These are phyloP conservation scores for Sporothrix phasma DNA, from an alignment of 2,329 filamentous ascomycete genomes.

Conservation along the genomic window DNA sequence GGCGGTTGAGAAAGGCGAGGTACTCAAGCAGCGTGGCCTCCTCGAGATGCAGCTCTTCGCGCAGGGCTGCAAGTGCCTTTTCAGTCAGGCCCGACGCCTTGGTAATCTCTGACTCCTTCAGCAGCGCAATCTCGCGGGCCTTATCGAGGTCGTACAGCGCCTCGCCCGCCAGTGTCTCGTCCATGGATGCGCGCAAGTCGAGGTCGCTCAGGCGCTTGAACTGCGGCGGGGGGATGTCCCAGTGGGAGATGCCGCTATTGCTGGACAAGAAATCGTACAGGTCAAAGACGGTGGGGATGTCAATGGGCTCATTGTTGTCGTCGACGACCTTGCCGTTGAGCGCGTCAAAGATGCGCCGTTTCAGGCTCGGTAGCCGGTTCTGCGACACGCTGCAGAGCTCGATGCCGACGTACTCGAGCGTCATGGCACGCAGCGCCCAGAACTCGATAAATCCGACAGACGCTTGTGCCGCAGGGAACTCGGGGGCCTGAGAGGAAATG, in stretches of 20 bases:
- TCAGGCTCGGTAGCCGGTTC: slow-evolving; percentile 59
- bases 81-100: slow-evolving; percentile 19
- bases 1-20: slow-evolving; percentile 53
- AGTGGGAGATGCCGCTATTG: slow-evolving; percentile 40
- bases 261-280: slow-evolving; percentile 76
- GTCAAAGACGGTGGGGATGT: slow-evolving; percentile 72
- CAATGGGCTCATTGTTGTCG: slow-evolving; percentile 56
- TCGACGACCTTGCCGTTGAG: slow-evolving; percentile 67
- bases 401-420: slow-evolving; percentile 74
- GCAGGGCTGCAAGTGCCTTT: slow-evolving; percentile 29
- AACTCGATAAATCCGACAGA: slow-evolving; percentile 66
- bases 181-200: slow-evolving; percentile 55
- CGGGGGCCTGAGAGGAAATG: slow-evolving; percentile 44
- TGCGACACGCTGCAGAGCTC: slow-evolving; percentile 73
- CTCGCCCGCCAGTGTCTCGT: slow-evolving; percentile 44
- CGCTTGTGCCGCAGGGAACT: slow-evolving; percentile 60
- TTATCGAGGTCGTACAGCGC: slow-evolving; percentile 58
- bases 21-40: slow-evolving; percentile 51
- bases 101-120: slow-evolving; percentile 55
- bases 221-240: slow-evolving; percentile 41
- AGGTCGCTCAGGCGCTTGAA: slow-evolving; percentile 55
- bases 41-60: slow-evolving; percentile 45
- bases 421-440: slow-evolving; percentile 62
- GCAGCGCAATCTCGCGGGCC: slow-evolving; percentile 61
- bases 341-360: slow-evolving; percentile 57